These are phyloP conservation scores for Aleurites moluccanus DNA, from an alignment of 441 rosid species.

Conservation along the genomic window DNA sequence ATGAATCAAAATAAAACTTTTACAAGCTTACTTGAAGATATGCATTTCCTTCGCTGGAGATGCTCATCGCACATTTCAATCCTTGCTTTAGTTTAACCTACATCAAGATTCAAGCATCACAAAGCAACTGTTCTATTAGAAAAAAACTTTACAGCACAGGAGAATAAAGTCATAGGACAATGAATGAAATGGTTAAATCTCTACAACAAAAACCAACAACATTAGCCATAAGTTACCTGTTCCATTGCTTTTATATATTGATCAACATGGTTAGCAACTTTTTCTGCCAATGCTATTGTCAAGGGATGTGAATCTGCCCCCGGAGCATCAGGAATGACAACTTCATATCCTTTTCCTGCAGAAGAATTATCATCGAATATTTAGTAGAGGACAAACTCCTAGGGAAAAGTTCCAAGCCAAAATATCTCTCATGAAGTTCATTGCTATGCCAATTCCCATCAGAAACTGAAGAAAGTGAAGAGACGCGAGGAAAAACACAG, in stretches of 20 bases:
- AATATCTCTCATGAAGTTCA: neutral
- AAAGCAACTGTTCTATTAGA: neutral
- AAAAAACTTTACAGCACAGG: neutral
- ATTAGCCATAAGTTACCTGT: slow-evolving; percentile 43
- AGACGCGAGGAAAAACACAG: neutral
- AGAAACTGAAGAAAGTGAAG: neutral
- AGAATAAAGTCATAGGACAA: neutral
- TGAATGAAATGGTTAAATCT: neutral
- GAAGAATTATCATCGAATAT: neutral
- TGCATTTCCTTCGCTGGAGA: slow-evolving; percentile 77
- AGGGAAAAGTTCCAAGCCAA: neutral
- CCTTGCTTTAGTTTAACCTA: slow-evolving; percentile 92
- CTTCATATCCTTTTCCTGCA: slow-evolving; percentile 75
- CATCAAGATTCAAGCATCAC: neutral
- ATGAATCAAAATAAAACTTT: no score
- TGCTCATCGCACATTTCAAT: slow-evolving; percentile 72
- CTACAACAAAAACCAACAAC: no score
- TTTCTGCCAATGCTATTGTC: slow-evolving; percentile 54
- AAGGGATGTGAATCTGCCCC: slow-evolving; percentile 64
- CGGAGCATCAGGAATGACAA: slow-evolving; percentile 68
- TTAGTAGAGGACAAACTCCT: neutral
- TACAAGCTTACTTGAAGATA: slow-evolving; percentile 75
- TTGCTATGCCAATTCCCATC: neutral
- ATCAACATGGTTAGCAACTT: slow-evolving; percentile 50
- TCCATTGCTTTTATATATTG: slow-evolving; percentile 89